Evolutionary conservation across 1,284 basidiomycete genomes (phyloP).

Genomic region (Sanghuangporus weigelae): DNA sequence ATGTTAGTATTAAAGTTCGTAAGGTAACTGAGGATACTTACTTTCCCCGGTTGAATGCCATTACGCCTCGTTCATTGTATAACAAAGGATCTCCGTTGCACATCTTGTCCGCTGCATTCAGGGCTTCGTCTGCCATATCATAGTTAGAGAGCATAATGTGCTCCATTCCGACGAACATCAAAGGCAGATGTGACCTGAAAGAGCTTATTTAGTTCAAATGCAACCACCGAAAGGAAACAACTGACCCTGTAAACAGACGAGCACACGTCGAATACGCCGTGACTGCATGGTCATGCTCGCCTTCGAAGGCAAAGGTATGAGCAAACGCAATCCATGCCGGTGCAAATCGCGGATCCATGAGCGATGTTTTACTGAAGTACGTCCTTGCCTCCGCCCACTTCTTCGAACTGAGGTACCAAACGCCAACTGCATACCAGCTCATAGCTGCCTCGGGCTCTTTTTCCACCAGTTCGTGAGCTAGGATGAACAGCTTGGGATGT

Average conservation of each 20-base stretch:
- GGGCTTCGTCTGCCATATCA: conserved; percentile 79
- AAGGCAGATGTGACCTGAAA: conserved; percentile 81
- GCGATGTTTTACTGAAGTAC: conserved; percentile 92
- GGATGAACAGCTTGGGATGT: conserved; percentile 88
- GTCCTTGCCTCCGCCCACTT: conserved; percentile 88
- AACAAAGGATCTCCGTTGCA: conserved; percentile 86
- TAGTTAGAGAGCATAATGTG: conserved; percentile 88
- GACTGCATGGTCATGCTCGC: conserved; percentile 97
- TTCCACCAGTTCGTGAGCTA: conserved; percentile 94
- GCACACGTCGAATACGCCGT: conserved; percentile 97
- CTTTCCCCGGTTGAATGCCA: conserved; percentile 84
- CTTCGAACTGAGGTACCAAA: conserved; percentile 88
- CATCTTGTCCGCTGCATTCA: conserved; percentile 75
- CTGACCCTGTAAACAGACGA: conserved; percentile 88
- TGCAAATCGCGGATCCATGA: conserved; percentile 95
- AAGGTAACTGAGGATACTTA: conserved; percentile 37
- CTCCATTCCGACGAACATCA: conserved; percentile 98
- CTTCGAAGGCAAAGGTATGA: conserved; percentile 95
- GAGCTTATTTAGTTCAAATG: background rate
- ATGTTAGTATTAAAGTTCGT: conserved; percentile 1
- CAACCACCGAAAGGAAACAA: conserved; percentile 13
- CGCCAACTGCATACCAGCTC: conserved; percentile 97
- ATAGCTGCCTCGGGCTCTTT: conserved; percentile 87
- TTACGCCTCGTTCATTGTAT: conserved; percentile 90
- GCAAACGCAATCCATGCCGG: conserved; percentile 98